These are phyloP conservation scores for Ilex asprella DNA, from an alignment of 257 asterid genomes.

Conservation along the genomic window DNA sequence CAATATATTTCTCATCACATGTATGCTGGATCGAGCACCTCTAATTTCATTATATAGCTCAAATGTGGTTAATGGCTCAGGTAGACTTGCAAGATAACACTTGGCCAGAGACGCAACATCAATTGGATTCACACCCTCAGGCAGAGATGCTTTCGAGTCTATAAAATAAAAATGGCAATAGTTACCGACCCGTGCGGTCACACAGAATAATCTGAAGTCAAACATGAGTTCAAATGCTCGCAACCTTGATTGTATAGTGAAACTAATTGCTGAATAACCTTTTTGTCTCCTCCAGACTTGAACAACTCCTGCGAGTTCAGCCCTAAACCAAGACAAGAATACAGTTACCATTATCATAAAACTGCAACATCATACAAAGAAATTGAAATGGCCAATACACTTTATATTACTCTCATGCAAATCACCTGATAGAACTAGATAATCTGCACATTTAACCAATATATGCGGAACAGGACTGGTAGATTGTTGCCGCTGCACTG, in stretches of 20 bases:
- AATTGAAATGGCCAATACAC: background rate
- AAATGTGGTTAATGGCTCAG: conserved; percentile 81
- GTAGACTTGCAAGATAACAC: conserved; percentile 86
- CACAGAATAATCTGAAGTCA: background rate
- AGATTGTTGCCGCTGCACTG: conserved; percentile 76
- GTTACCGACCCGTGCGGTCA: background rate
- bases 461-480: conserved; percentile 59
- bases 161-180: conserved; percentile 13
- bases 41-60: conserved; percentile 63
- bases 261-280: conserved; percentile 60
- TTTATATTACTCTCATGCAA: conserved; percentile 3
- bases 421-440: conserved; percentile 79
- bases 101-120: conserved; percentile 77
- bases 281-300: conserved; percentile 78
- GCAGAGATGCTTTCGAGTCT: conserved; percentile 69
- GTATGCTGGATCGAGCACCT: conserved; percentile 62
- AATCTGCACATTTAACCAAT: conserved; percentile 75
- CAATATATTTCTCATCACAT: conserved; percentile 57
- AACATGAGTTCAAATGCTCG: conserved; percentile 3
- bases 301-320: conserved; percentile 64
- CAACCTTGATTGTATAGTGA: conserved; percentile 75
- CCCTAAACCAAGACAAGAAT: conserved; percentile 36
- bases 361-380: background rate
- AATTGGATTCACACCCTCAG: conserved; percentile 59
- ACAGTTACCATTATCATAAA: background rate